Evolutionary conservation across 2,329 filamentous ascomycete genomes (phyloP).

Genomic region (Sarocladiaceae sp.): DNA sequence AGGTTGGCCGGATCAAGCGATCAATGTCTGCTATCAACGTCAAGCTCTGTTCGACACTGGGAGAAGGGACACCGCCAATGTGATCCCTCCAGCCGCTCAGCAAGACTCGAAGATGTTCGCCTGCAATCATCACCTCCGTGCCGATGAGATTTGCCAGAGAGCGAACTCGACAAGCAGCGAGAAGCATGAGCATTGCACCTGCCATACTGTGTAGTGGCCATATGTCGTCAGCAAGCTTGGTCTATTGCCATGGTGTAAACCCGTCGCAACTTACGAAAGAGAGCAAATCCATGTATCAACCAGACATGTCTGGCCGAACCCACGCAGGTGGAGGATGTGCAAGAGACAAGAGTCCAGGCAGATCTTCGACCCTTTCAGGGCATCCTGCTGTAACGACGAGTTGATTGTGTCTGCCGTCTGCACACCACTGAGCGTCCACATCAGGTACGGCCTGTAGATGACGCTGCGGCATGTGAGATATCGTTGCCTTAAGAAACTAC

Average conservation of each 20-base stretch:
- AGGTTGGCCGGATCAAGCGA: background rate
- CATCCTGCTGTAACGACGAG: constrained; percentile 22
- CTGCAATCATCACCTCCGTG: constrained; percentile 32
- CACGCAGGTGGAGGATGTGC: constrained; percentile 43
- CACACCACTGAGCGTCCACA: constrained; percentile 41
- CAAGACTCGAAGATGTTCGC: constrained; percentile 34
- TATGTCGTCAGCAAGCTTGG: too few relatives aligned
- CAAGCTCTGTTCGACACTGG: constrained; percentile 40
- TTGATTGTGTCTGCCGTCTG: constrained; percentile 11
- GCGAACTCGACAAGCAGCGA: constrained; percentile 38
- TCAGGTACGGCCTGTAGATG: constrained; percentile 48
- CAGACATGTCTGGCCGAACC: constrained; percentile 45
- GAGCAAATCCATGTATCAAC: constrained; percentile 53
- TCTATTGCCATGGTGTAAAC: too few relatives aligned
- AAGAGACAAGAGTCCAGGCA: constrained; percentile 44
- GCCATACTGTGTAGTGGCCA: constrained; percentile 39
- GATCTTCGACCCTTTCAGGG: constrained; percentile 35
- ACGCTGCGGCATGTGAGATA: constrained; percentile 49
- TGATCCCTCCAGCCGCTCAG: constrained; percentile 38
- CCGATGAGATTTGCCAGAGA: constrained; percentile 32
- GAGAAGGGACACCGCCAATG: constrained; percentile 33
- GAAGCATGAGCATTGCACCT: constrained; percentile 42
- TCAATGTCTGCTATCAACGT: constrained; percentile 1
- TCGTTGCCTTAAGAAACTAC: constrained; percentile 44
- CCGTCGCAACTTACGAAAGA: constrained; percentile 37